phyloP scores from a whole-genome alignment of 2,329 filamentous ascomycete genomes.

The Chrysosphaeria jannelii region DNA sequence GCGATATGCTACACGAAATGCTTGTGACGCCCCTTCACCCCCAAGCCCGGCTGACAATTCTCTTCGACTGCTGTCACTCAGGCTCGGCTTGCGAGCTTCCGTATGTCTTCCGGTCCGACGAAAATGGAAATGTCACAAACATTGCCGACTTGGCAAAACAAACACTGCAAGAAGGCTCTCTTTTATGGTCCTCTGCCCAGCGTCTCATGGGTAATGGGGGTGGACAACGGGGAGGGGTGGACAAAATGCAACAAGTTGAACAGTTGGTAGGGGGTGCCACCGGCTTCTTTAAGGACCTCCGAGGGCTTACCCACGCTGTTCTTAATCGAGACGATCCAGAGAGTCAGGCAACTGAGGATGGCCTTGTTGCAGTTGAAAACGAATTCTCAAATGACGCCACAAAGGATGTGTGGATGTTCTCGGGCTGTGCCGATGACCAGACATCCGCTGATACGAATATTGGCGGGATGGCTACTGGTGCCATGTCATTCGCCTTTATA shows the following conservation, averaged over 20 bases:
- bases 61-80: conserved; percentile 31
- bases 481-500: conserved; percentile 12
- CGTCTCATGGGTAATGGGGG: conserved; percentile 16
- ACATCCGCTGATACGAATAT: conserved; percentile 12
- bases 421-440: conserved; percentile 11
- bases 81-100: conserved; percentile 27
- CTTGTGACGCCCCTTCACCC: conserved; percentile 20
- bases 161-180: conserved; percentile 19
- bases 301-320: conserved; percentile 11
- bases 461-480: conserved; percentile 9
- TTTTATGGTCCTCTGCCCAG: conserved; percentile 17
- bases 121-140: conserved; percentile 22
- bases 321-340: conserved; percentile 9
- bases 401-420: conserved; percentile 14
- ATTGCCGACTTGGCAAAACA: conserved; percentile 10
- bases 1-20: conserved; percentile 17
- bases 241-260: conserved; percentile 15
- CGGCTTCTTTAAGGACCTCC: conserved; percentile 20
- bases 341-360: too few species aligned
- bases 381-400: conserved; percentile 11
- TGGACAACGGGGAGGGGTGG: too few species aligned
- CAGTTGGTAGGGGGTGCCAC: conserved; percentile 21
- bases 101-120: conserved; percentile 23
- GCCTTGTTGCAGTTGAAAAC: conserved; percentile 13
- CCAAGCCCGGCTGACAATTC: conserved; percentile 18